Percentiles rank a stretch among this genome's conserved stretches.
phyloP scores from a whole-genome alignment of 805 yeast species.

The Pichia membranifaciens region DNA sequence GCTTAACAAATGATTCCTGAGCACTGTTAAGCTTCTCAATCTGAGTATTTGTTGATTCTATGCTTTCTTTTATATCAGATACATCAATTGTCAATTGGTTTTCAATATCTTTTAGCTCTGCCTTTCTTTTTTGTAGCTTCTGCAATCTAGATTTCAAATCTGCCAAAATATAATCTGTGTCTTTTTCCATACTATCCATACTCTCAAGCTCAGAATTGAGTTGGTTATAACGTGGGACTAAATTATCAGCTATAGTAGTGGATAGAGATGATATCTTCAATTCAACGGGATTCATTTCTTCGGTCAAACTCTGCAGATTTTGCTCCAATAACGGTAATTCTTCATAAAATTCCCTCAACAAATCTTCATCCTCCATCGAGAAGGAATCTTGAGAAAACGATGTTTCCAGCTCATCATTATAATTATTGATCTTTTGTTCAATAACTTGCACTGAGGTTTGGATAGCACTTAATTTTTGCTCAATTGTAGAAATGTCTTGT shows the following conservation, averaged over 20 bases:
- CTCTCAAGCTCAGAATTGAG: conserved; percentile 20
- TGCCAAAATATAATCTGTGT: conserved; percentile 1
- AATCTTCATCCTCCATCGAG: conserved; percentile 41
- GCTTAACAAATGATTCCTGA: conserved; percentile 48
- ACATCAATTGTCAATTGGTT: conserved; percentile 36
- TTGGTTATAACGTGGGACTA: conserved; percentile 7
- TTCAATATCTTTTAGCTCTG: conserved; percentile 25
- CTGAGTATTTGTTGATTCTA: conserved; percentile 32
- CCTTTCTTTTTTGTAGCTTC: conserved; percentile 23
- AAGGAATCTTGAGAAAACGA: conserved; percentile 48
- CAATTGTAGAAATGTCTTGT: conserved; percentile 37
- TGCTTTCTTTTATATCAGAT: conserved; percentile 25
- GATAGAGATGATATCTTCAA: conserved; percentile 41
- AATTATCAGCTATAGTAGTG: conserved; percentile 47
- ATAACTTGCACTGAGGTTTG: conserved; percentile 31
- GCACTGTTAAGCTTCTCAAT: conserved; percentile 49
- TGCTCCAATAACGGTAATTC: conserved; percentile 36
- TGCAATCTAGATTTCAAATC: conserved; percentile 10
- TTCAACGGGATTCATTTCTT: conserved; percentile 39
- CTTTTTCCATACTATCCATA: conserved; percentile 14
- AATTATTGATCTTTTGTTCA: conserved; percentile 37
- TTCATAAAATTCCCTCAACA: conserved; percentile 32
- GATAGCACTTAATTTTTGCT: conserved; percentile 33
- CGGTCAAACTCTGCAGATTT: conserved; percentile 36
- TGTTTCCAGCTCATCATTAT: conserved; percentile 43